Conservation (phyloP, 2,329 filamentous ascomycete genomes). For the Ustilaginoidea virens region DNA sequence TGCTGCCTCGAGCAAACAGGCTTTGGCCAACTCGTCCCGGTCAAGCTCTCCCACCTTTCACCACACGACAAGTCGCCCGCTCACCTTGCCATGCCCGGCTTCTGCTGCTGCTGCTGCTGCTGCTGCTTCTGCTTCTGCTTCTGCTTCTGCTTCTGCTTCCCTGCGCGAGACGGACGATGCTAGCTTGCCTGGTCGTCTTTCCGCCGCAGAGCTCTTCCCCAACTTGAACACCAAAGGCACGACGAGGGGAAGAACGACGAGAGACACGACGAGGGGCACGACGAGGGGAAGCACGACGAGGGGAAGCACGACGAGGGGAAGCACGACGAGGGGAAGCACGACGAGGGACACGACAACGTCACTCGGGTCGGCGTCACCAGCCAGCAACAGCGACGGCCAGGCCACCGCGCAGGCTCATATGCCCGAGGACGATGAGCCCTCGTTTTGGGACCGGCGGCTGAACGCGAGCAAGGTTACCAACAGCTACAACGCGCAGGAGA, state of each 20-base stretch:
- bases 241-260: too few species aligned
- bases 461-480: slow-evolving; percentile 25
- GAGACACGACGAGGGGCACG: too few species aligned
- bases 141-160: slow-evolving; percentile 6
- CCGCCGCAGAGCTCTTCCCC: slow-evolving; percentile 17
- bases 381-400: slow-evolving; percentile 5
- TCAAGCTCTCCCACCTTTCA: slow-evolving; percentile 17
- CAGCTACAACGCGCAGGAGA: slow-evolving; percentile 18
- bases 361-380: too few species aligned
- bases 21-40: slow-evolving; percentile 20
- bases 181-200: slow-evolving; percentile 25
- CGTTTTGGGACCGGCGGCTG: slow-evolving; percentile 19
- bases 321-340: too few species aligned
- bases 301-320: too few species aligned
- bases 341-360: too few species aligned
- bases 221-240: slow-evolving; percentile 14
- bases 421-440: slow-evolving; percentile 14
- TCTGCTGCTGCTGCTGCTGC: too few species aligned
- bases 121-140: too few species aligned
- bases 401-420: slow-evolving; percentile 12
- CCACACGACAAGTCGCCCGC: too few species aligned
- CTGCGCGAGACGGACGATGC: slow-evolving; percentile 16
- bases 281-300: too few species aligned
- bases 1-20: slow-evolving; percentile 21
- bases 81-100: too few species aligned